Evolutionary conservation across 1,284 basidiomycete genomes (phyloP).

Genomic region (Ustilago cynodontis): DNA sequence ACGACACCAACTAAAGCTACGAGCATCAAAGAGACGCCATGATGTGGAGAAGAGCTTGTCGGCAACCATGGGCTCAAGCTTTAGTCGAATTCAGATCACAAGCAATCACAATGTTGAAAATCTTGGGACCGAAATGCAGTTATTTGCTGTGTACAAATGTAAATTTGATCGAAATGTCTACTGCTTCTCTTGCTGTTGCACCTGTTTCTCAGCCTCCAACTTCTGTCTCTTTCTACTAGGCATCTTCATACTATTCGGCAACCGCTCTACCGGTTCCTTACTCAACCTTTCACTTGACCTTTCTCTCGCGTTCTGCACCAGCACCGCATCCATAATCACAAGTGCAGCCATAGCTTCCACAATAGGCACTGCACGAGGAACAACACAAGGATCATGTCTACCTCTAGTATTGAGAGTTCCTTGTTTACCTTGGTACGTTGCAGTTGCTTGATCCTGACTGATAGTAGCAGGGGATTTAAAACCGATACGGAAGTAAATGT

Average conservation of each 20-base stretch:
- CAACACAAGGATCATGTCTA: constrained; percentile 96
- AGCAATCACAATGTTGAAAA: no score
- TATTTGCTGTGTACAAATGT: no score
- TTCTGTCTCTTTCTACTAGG: constrained; percentile 34
- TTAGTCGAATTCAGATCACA: no score
- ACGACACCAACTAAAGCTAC: no score
- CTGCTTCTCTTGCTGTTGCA: neutral
- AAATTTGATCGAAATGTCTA: no score
- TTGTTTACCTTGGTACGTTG: constrained; percentile 88
- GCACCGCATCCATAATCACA: constrained; percentile 84
- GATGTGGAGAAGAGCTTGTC: no score
- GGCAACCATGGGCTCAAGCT: no score
- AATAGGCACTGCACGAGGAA: constrained; percentile 94
- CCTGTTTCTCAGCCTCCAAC: neutral
- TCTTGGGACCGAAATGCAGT: no score
- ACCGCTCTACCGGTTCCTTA: constrained; percentile 36
- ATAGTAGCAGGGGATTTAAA: constrained; percentile 99
- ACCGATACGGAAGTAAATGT: constrained; percentile 95
- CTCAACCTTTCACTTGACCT: constrained; percentile 42
- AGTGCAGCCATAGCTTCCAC: constrained; percentile 98
- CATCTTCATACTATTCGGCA: constrained; percentile 66
- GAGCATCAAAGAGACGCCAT: no score
- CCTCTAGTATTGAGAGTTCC: constrained; percentile 91
- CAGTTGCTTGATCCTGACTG: constrained; percentile 88
- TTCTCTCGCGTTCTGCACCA: constrained; percentile 61